Base-by-base conservation (phyloP, 129 eudicot species). In the Flaveria ramosissima region DNA sequence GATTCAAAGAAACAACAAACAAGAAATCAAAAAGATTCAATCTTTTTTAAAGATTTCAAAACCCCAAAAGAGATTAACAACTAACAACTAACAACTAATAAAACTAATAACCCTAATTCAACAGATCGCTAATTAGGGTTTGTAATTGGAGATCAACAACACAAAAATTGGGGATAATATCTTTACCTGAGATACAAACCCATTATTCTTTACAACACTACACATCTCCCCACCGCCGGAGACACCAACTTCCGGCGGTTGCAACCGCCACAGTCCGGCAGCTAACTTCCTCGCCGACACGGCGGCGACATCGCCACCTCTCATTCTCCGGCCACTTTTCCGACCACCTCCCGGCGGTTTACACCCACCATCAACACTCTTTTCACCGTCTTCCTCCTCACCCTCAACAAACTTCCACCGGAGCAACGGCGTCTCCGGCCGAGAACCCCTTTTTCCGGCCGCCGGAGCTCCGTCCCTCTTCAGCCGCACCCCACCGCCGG, bases 251-350 rank as follows among this genome's bases (percentile, higher is more conserved):
- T 83, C 91, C 83, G 88, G 89, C 81, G 79, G 62, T 74, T 80
- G 92, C 83, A 90, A 82, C 84, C 93, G 80, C 98, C 98, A 93
- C 16, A 93, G 61, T 2, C 83, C 88, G 27, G 92, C 97, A 46
- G 82, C 98, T 11, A 93, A 87, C 80, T 88, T 93, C 83, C 98
- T 85, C 52, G 85, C 88, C 12, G 98, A 88, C 13, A 88, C 90
- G 20, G 32, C n/a, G 3, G 51, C 62, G 78, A 45, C 80, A 27
- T 55, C 67, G 15, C 43, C 59, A 19, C 73, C 81, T 43, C 72
- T 68, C 57, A 19, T 63, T 77, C 77, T 86, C 88, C 91, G 84
- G 59, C 85, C 73, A 70, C 50, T 69, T 71, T 63, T 81, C 76
- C 97, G 88, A 9, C 81, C 85, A 48, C 32, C 16, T 11, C 68